Evolutionary conservation across 2,329 filamentous ascomycete genomes (phyloP), one percentile per base, ranked within the genome.

Genomic region (Ophiocordyceps camponoti-leonardi): DNA sequence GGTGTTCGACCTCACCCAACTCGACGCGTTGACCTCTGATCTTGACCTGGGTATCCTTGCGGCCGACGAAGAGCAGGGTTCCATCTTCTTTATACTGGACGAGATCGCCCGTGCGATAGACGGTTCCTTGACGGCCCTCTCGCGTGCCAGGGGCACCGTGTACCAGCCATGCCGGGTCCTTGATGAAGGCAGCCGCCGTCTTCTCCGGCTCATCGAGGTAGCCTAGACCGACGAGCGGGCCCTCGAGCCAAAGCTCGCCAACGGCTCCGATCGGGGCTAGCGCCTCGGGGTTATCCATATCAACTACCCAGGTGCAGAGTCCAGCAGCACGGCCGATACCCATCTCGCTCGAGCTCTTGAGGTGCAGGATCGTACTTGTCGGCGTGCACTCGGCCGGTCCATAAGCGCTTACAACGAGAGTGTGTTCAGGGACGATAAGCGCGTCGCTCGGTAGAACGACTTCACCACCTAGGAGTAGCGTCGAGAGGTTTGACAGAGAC

Each of bases 181-280:
- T 11, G 35, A 12, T 48, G 30, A 12, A 44, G 40, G 31, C 45
- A 41, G 40, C 20, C 18, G 35, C 37, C 1, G 51, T 52, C 43
- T 47, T 51, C 13, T 42, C 42, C 3, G 43, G 30, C 20, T 52
- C 49, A 4, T 46, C 45, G 12, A 52, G 45, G 46, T 75, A 76
- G 37, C 69, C 69, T 26, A 65, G 58, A 20, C 66, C 67, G 11
- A 75, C 41, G 6, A 50, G 49, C 5, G 69, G 69, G 1, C 52
- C 49, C 18, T 53, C 46, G 6, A 49, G 42, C 12, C 45, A 44
- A 1, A 50, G 18, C 30, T 50, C 49, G 12, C 49, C 47, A 6
- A 46, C 16, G 19, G 45, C 49, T 16, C 47, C 47, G 11, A 45
- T 43, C 2, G 49, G 49, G 11, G 44, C 45, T 8, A 49, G 45